Evolutionary conservation across 257 asterid genomes (phyloP).

Genomic region (Solanum ossicruentum): DNA sequence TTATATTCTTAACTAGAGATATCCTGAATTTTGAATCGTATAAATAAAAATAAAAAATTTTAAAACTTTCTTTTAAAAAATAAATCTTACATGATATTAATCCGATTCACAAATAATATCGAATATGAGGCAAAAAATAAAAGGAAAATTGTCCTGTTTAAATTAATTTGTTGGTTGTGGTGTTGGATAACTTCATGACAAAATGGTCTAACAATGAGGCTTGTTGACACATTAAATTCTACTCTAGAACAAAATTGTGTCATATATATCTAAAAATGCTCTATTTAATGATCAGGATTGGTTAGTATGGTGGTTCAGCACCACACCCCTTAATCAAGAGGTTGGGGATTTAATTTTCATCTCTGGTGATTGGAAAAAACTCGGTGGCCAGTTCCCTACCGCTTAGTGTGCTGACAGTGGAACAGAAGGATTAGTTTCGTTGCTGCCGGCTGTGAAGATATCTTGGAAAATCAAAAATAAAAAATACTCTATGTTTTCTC

Average conservation of each 20-base stretch:
- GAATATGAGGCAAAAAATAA: accelerated
- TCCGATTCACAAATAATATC: not conserved
- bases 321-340: no score
- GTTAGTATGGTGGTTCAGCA: no score
- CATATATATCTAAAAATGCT: not conserved
- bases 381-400: accelerated
- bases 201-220: not conserved
- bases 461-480: no score
- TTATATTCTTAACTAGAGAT: not conserved
- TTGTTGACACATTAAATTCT: not conserved
- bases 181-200: not conserved
- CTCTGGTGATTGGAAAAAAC: no score
- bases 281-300: no score
- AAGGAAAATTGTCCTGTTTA: not conserved
- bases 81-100: not conserved
- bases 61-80: no score
- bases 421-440: no score
- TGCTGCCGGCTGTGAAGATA: no score
- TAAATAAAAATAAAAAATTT: not conserved
- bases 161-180: not conserved
- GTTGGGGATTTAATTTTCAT: no score
- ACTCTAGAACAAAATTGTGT: not conserved
- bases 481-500: no score
- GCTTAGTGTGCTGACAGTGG: no score
- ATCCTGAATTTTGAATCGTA: not conserved